Conservation (phyloP, 768 basidiomycete species). For the Phlebiopsis gigantea region DNA sequence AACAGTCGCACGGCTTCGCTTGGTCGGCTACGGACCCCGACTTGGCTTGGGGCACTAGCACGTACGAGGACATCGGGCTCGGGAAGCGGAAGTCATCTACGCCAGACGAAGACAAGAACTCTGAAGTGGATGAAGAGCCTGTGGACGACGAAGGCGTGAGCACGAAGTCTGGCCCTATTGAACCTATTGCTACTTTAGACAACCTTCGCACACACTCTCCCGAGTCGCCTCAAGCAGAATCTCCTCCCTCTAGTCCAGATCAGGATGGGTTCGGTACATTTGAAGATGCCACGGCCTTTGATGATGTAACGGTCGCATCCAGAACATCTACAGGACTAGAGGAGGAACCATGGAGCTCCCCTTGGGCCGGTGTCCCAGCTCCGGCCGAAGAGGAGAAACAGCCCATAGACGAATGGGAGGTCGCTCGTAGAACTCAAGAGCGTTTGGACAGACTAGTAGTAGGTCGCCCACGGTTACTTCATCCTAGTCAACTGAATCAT, state of each 20-base stretch:
- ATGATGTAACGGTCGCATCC: slow-evolving; percentile 33
- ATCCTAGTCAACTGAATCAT: slow-evolving; percentile 14
- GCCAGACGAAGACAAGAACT: background rate
- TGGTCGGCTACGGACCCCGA: slow-evolving; percentile 34
- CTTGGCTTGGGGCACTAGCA: slow-evolving; percentile 27
- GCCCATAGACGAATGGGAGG: slow-evolving; percentile 62
- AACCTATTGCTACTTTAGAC: background rate
- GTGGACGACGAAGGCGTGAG: background rate
- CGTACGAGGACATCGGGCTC: slow-evolving; percentile 36
- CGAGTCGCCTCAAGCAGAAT: background rate
- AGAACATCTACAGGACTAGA: slow-evolving; percentile 12
- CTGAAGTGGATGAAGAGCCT: background rate
- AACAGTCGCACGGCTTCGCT: slow-evolving; percentile 28
- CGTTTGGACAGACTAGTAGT: slow-evolving; percentile 62
- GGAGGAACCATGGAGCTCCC: slow-evolving; percentile 27
- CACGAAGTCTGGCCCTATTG: background rate
- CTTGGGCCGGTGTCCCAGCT: slow-evolving; percentile 20
- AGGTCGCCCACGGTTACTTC: slow-evolving; percentile 25
- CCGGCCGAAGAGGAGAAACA: slow-evolving; percentile 20
- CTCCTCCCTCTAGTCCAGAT: slow-evolving; percentile 36
- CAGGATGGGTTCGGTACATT: slow-evolving; percentile 53
- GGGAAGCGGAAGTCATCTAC: slow-evolving; percentile 17
- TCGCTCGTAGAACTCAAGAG: slow-evolving; percentile 51
- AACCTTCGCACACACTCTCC: background rate
- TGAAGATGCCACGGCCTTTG: slow-evolving; percentile 38